Conservation (phyloP, 129 eudicot species). For the Daucus carota region DH1_v3.0 NC_030387.2:642501-643000, state of each 20-base stretch:
- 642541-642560: too few relatives aligned
- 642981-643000: constrained; percentile 97
- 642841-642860: not conserved
- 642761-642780: not conserved
- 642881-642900: not conserved
- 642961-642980: constrained; percentile 97
- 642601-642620: not conserved
- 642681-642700: not conserved
- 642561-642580: not conserved
- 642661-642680: not conserved
- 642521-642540: not conserved
- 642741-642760: not conserved
- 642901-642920: constrained; percentile 6
- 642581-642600: not conserved
- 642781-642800: not conserved
- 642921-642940: constrained; percentile 52
- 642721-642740: not conserved
- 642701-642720: not conserved
- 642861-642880: not conserved
- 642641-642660: not conserved
- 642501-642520: not conserved
- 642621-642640: not conserved
- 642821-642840: not conserved
- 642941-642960: constrained; percentile 77
- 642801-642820: not conserved